Evolutionary conservation across 768 basidiomycete genomes (phyloP), one percentile per base, ranked within the genome.

Genomic region (Myochromella boudieri): DNA sequence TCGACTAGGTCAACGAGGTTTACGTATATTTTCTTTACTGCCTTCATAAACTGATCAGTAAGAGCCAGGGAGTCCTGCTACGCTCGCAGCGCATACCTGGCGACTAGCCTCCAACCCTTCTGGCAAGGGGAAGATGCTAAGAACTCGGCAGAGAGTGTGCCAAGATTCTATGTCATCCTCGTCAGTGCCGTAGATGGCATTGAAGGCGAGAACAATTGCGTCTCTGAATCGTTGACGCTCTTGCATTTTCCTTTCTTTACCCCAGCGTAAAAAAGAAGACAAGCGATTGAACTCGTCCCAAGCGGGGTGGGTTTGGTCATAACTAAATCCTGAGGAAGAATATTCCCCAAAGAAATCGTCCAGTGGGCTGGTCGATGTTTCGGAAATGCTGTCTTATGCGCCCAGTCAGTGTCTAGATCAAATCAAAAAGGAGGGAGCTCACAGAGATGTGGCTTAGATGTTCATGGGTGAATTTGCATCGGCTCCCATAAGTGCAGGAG

Each of bases 1-100:
- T 71, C 63, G 7, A 68, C 56, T 7, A 74, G 49, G 47, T 74
- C 72, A 3, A 72, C 63, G 14, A 74, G 55, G 49, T 75, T 75
- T 31, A 73, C 71, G 43, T 69, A 63, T 0, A 59, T 62, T 10
- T 40, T 41, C 11, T 44, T 32, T 5, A 72, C 63, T 3, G 54
- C 57, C 68, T 70, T 29, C 6, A 32, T n/a, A n/a, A n/a, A n/a
- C n/a, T n/a, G n/a, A n/a, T n/a, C n/a, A n/a, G n/a, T n/a, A n/a
- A n/a, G n/a, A n/a, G n/a, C n/a, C n/a, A n/a, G n/a, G n/a, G n/a
- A n/a, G n/a, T n/a, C n/a, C n/a, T n/a, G n/a, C n/a, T n/a, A n/a
- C n/a, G n/a, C n/a, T n/a, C 21, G 8, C 15, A 28, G 17, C 8
- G 14, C 15, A 24, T 47, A 69, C 68, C 37, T 43, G 26, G 41